Percentiles rank a stretch among this genome's conserved stretches.
Evolutionary conservation across 257 asterid genomes (phyloP).

Genomic region (Solanum bulbocastanum): DNA sequence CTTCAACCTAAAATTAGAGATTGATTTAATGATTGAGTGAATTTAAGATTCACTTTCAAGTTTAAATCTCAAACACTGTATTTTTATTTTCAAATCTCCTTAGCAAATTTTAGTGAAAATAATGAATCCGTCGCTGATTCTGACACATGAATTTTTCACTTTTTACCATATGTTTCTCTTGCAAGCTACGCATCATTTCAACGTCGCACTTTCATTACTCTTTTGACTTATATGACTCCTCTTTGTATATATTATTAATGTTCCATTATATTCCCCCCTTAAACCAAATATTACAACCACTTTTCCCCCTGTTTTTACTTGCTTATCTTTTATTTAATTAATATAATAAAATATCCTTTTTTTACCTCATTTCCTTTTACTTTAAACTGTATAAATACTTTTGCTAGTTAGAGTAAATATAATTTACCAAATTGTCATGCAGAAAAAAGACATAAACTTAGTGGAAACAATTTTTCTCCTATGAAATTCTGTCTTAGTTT

Average conservation of each 20-base stretch:
- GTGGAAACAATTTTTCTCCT: not conserved
- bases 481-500: not conserved
- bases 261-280: not conserved
- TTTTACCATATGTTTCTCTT: constrained; percentile 17
- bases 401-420: not conserved
- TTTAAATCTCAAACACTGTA: not conserved
- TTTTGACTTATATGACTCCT: constrained; percentile 23
- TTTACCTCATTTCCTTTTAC: not conserved
- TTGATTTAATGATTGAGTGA: too few relatives aligned
- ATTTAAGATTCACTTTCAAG: too few relatives aligned
- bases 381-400: not conserved
- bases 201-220: constrained; percentile 48
- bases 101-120: not conserved
- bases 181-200: constrained; percentile 76
- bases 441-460: not conserved
- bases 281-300: not conserved
- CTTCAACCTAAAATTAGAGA: too few relatives aligned
- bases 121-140: not conserved
- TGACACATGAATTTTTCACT: not conserved
- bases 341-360: not conserved
- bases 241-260: not conserved
- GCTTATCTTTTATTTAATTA: not conserved
- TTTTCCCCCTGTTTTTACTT: not conserved
- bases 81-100: not conserved
- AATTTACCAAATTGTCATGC: not conserved